These are phyloP conservation scores for Xylaria grammica DNA, from an alignment of 495 filamentous ascomycete species.

Conservation along the genomic window DNA sequence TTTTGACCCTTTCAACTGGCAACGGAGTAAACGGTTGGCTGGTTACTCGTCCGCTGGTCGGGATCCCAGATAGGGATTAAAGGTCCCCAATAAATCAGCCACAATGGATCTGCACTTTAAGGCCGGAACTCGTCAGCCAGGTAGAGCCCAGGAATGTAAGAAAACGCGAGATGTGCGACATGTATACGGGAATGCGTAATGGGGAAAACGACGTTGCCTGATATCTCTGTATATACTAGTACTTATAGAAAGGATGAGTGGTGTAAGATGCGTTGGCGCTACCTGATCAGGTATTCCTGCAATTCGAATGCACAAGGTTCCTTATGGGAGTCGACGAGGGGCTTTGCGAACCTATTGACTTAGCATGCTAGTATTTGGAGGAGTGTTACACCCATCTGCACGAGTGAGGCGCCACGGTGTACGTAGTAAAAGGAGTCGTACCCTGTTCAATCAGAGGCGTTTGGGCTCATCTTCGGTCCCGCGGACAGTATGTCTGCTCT, in stretches of 20 bases:
- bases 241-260: background rate
- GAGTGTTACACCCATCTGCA: conserved; percentile 3
- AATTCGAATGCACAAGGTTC: too few relatives aligned
- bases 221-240: too few relatives aligned
- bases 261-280: conserved; percentile 5
- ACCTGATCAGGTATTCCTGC: background rate
- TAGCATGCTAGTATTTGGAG: background rate
- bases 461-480: conserved; percentile 8
- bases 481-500: background rate
- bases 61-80: conserved; percentile 11
- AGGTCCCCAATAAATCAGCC: background rate
- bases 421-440: background rate
- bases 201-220: background rate
- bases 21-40: conserved; percentile 3
- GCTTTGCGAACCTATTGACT: background rate
- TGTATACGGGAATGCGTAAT: background rate
- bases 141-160: background rate
- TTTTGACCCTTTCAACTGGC: conserved; percentile 9
- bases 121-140: background rate
- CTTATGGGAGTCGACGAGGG: background rate
- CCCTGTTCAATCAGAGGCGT: background rate
- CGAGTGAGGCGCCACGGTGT: background rate
- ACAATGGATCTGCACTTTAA: too few relatives aligned
- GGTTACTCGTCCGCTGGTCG: background rate
- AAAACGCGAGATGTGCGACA: background rate